Conservation (phyloP, 306 rosid species). For the Psophocarpus tetragonolobus region DNA sequence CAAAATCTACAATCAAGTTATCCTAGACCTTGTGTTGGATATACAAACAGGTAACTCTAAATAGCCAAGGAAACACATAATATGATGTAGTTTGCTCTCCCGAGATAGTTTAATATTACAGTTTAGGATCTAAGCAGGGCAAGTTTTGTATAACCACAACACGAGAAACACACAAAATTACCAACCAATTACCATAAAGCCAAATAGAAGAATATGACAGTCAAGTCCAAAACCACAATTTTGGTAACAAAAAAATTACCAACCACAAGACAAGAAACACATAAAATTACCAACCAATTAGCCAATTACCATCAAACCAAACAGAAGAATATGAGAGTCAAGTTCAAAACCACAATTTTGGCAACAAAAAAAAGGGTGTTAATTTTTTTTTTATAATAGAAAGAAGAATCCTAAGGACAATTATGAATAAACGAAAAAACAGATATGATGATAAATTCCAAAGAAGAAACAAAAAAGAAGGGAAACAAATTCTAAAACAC, state of each 20-base stretch:
- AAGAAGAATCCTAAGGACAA: neutral
- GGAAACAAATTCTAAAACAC: neutral
- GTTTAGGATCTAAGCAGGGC: neutral
- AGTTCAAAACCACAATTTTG: neutral
- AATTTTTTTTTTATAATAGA: neutral
- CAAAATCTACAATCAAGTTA: neutral
- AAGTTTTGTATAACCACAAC: neutral
- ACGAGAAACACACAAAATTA: constrained; percentile 3
- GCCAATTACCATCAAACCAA: neutral
- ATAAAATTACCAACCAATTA: neutral
- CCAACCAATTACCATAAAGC: neutral
- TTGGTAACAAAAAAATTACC: neutral
- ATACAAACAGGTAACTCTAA: neutral
- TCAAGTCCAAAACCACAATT: neutral
- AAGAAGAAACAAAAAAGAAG: neutral
- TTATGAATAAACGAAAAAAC: neutral
- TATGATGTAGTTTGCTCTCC: neutral
- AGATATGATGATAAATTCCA: neutral
- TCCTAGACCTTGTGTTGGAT: neutral
- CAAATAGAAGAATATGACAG: neutral
- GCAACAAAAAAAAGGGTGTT: neutral
- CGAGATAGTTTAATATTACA: neutral
- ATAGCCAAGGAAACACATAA: neutral
- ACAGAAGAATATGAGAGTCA: neutral
- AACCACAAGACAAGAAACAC: too few species aligned